Conservation (phyloP, 2,329 filamentous ascomycete genomes). For the Fusarium pseudocircinatum region DNA sequence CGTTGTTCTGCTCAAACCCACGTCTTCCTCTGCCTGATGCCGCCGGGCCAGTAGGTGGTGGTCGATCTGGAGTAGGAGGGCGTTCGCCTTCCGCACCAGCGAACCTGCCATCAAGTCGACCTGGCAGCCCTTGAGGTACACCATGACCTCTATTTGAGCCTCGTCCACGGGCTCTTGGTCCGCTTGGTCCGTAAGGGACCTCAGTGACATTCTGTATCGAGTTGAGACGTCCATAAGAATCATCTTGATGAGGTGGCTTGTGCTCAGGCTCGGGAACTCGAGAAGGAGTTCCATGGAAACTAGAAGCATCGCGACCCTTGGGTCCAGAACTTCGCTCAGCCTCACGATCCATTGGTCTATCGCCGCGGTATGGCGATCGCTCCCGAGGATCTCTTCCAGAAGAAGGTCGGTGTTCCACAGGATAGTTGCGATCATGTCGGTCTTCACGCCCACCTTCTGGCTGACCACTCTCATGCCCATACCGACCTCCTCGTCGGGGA, state of each 20-base stretch:
- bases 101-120: conserved; percentile 56
- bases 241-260: conserved; percentile 64
- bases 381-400: conserved; percentile 46
- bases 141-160: conserved; percentile 52
- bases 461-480: conserved; percentile 44
- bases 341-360: conserved; percentile 54
- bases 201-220: conserved; percentile 57
- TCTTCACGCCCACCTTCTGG: conserved; percentile 57
- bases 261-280: conserved; percentile 60
- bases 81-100: conserved; percentile 52
- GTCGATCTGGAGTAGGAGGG: conserved; percentile 59
- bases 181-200: conserved; percentile 68
- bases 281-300: conserved; percentile 50
- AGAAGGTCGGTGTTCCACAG: conserved; percentile 44
- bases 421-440: conserved; percentile 55
- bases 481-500: conserved; percentile 55
- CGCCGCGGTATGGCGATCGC: conserved; percentile 49
- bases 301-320: conserved; percentile 52
- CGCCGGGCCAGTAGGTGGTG: conserved; percentile 63
- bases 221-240: conserved; percentile 71
- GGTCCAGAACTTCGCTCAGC: conserved; percentile 45
- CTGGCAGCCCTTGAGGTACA: conserved; percentile 49
- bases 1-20: conserved; percentile 52
- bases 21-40: conserved; percentile 60
- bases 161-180: conserved; percentile 62